phyloP scores from a whole-genome alignment of 202 grass and related monocot species.

The Eragrostis tef region DNA sequence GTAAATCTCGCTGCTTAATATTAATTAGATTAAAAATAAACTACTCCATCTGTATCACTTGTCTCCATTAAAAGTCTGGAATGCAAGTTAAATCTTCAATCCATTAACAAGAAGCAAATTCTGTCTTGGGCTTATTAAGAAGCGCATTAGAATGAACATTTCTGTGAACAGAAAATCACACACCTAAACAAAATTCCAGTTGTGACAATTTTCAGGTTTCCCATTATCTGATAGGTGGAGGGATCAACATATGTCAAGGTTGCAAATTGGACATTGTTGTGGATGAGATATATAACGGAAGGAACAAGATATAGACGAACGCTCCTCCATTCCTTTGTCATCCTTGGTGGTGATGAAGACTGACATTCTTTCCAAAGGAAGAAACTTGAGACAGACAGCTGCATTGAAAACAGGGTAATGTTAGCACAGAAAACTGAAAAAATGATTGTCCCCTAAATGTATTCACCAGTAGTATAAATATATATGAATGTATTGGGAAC shows the following conservation, averaged over 20 bases:
- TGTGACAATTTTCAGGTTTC: slow-evolving; percentile 95
- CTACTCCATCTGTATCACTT: slow-evolving; percentile 1
- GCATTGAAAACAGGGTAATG: slow-evolving; percentile 34
- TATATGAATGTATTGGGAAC: background rate
- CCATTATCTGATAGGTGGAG: slow-evolving; percentile 98
- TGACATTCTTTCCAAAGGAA: slow-evolving; percentile 86
- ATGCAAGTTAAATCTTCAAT: slow-evolving; percentile 22
- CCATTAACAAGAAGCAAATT: slow-evolving; percentile 34
- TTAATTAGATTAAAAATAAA: slow-evolving; percentile 5
- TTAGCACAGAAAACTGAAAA: slow-evolving; percentile 25
- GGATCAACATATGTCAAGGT: slow-evolving; percentile 93
- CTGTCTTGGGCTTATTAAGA: background rate
- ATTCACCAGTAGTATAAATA: slow-evolving; percentile 13
- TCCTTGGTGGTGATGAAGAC: slow-evolving; percentile 66
- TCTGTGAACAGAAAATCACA: background rate
- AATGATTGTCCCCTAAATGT: background rate
- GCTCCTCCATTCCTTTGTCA: slow-evolving; percentile 92
- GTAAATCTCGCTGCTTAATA: slow-evolving; percentile 12
- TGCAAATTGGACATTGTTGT: slow-evolving; percentile 94
- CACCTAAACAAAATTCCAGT: slow-evolving; percentile 95
- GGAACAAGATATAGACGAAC: slow-evolving; percentile 78
- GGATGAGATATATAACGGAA: slow-evolving; percentile 90
- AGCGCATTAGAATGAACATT: slow-evolving; percentile 24
- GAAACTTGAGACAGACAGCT: slow-evolving; percentile 78
- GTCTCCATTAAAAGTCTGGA: background rate